These are phyloP conservation scores for Dothideomycetes sp. DNA, from an alignment of 2,329 filamentous ascomycete species.

Conservation along the genomic window DNA sequence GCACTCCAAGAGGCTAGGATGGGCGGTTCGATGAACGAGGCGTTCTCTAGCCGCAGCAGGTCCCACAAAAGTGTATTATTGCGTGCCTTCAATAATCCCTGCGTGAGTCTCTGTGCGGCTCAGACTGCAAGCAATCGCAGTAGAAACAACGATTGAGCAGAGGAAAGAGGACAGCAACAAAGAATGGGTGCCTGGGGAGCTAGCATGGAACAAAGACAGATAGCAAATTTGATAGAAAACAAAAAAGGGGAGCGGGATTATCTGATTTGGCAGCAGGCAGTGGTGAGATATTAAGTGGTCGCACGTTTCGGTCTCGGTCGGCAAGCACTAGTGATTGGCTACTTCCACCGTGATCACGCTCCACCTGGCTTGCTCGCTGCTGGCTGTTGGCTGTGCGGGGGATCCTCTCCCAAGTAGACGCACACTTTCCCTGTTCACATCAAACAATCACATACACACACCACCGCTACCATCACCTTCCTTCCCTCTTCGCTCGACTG, in stretches of 20 bases:
- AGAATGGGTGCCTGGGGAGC: too few species aligned
- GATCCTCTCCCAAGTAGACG: neutral
- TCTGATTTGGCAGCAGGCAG: neutral
- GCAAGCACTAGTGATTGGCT: slow-evolving; percentile 3
- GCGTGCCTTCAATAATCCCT: slow-evolving; percentile 12
- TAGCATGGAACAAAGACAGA: neutral
- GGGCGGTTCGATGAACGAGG: slow-evolving; percentile 12
- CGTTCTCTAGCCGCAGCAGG: slow-evolving; percentile 13
- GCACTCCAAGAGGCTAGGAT: slow-evolving; percentile 7
- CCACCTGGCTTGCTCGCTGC: slow-evolving; percentile 1
- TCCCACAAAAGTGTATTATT: slow-evolving; percentile 11
- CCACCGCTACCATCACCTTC: too few species aligned
- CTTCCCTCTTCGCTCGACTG: too few species aligned
- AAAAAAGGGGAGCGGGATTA: neutral
- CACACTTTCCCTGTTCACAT: neutral
- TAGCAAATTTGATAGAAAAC: neutral
- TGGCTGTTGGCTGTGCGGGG: too few species aligned
- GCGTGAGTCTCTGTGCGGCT: slow-evolving; percentile 1
- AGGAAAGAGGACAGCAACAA: too few species aligned
- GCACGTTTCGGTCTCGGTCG: slow-evolving; percentile 11
- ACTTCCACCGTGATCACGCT: slow-evolving; percentile 1
- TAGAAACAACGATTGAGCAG: neutral
- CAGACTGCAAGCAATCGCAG: neutral
- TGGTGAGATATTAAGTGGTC: slow-evolving; percentile 7
- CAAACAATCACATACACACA: too few species aligned